Evolutionary conservation across 2,329 filamentous ascomycete genomes (phyloP), one percentile per base, ranked within the genome.

Genomic region (Alternaria gaisen): DNA sequence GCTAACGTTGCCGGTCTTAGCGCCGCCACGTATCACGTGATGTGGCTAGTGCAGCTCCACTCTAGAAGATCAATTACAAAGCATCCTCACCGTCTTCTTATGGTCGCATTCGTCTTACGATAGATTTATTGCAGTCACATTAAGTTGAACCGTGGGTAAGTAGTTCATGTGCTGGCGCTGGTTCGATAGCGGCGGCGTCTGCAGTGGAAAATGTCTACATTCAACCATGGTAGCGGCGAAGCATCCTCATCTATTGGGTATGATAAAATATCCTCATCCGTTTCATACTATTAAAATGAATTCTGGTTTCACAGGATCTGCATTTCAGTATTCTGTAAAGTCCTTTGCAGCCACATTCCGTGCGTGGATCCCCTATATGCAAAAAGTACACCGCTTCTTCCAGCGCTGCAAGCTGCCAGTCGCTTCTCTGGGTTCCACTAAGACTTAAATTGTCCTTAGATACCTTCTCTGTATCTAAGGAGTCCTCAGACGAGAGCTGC

Each of bases 1-100:
- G 48, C 54, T 61, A 61, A 48, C 48, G 24, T 18, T 36, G 7
- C 34, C 34, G 11, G 53, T 30, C 26, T 53, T 57, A 57, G 46
- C 58, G 53, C 47, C 5, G 2, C 46, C 46, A 5, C 32, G 9
- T 5, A 38, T 50, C 46, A 50, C 46, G 46, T 50, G 46, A 36
- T 4, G 5, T 0, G 4, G 8, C 46, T 38, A 50, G 46, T 36
- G 46, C 10, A 2, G 34, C 7, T 10, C 46, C 46, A 48, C 41
- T 12, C 11, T 11, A 9, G 22, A 26, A 11, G 5, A 24, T 18
- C 8, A 20, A 22, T 32, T 10, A 48, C 46, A 20, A 41, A 41
- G 38, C 38, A 41, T 41, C 11, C 12, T 34, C 30, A 24, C 30
- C 14, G 30, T 32, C 44, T 34, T 12, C 26, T 18, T 26, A 26